Percentiles rank a stretch among this genome's conserved stretches.
phyloP scores from a whole-genome alignment of 2,329 filamentous ascomycete genomes.

The Paecilomyces niveus region DNA sequence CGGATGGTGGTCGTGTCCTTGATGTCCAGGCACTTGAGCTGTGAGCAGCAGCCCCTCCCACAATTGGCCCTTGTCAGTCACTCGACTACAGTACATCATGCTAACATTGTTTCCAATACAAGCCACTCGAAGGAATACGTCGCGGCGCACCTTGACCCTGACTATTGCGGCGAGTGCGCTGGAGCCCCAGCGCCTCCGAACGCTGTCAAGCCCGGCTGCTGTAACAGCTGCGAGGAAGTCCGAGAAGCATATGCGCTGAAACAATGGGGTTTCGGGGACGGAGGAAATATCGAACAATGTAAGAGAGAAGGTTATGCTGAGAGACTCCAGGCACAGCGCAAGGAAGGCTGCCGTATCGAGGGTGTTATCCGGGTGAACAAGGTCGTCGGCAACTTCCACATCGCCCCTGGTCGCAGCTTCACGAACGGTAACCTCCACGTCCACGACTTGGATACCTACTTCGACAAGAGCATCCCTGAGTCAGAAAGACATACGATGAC shows the following conservation, averaged over 20 bases:
- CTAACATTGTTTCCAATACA: slow-evolving; percentile 21
- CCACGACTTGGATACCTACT: slow-evolving; percentile 95
- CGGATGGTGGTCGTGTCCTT: slow-evolving; percentile 69
- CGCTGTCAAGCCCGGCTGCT: slow-evolving; percentile 78
- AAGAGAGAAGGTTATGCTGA: slow-evolving; percentile 89
- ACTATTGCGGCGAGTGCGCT: slow-evolving; percentile 92
- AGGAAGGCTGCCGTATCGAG: slow-evolving; percentile 91
- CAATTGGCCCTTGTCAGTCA: background rate
- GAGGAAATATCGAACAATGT: slow-evolving; percentile 91
- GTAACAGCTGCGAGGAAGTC: slow-evolving; percentile 95
- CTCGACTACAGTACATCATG: background rate
- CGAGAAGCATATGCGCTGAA: slow-evolving; percentile 84
- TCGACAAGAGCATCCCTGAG: slow-evolving; percentile 56
- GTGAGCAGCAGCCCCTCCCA: slow-evolving; percentile 37
- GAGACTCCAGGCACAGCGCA: slow-evolving; percentile 76
- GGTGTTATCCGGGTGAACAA: slow-evolving; percentile 94
- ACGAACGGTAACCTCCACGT: slow-evolving; percentile 96
- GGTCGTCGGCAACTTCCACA: slow-evolving; percentile 96
- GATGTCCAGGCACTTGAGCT: slow-evolving; percentile 62
- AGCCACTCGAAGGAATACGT: slow-evolving; percentile 60
- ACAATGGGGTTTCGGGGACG: slow-evolving; percentile 89
- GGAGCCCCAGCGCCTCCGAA: slow-evolving; percentile 67
- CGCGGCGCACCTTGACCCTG: slow-evolving; percentile 73
- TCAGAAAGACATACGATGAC: slow-evolving; percentile 75
- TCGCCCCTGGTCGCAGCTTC: slow-evolving; percentile 92